Evolutionary conservation across 441 rosid genomes (phyloP).

Genomic region (Melastoma candidum): DNA sequence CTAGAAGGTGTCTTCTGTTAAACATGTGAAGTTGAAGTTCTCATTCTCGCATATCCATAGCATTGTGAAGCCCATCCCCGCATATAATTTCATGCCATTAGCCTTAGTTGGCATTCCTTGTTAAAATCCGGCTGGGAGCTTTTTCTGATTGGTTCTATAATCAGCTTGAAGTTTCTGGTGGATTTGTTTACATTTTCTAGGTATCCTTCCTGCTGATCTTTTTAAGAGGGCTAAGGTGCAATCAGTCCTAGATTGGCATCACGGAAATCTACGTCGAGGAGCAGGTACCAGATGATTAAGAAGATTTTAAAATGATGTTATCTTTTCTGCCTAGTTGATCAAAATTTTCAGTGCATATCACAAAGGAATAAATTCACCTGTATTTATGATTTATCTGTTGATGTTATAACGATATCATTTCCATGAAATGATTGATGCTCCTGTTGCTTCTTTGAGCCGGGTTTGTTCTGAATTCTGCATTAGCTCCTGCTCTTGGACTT

Average conservation of each 20-base stretch:
- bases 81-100: not conserved
- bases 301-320: no score
- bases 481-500: conserved; percentile 54
- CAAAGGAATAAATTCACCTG: no score
- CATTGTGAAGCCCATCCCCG: not conserved
- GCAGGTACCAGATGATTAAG: conserved; percentile 37
- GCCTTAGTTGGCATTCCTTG: not conserved
- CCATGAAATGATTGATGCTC: not conserved
- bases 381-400: no score
- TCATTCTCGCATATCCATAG: not conserved
- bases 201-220: conserved; percentile 78
- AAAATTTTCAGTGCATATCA: no score
- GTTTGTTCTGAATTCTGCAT: conserved; percentile 28
- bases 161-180: not conserved
- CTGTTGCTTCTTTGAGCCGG: conserved; percentile 31
- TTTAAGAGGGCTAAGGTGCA: conserved; percentile 68
- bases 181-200: conserved; percentile 16
- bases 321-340: no score
- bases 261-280: conserved; percentile 65
- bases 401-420: no score
- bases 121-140: not conserved
- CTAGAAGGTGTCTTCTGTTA: no score
- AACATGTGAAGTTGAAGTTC: no score
- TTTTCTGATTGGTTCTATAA: not conserved
- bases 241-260: conserved; percentile 94